A percentile compares a stretch with the other conserved stretches of the same genome.
phyloP scores from a whole-genome alignment of 2,329 filamentous ascomycete genomes.

The Diatrype stigma region DNA sequence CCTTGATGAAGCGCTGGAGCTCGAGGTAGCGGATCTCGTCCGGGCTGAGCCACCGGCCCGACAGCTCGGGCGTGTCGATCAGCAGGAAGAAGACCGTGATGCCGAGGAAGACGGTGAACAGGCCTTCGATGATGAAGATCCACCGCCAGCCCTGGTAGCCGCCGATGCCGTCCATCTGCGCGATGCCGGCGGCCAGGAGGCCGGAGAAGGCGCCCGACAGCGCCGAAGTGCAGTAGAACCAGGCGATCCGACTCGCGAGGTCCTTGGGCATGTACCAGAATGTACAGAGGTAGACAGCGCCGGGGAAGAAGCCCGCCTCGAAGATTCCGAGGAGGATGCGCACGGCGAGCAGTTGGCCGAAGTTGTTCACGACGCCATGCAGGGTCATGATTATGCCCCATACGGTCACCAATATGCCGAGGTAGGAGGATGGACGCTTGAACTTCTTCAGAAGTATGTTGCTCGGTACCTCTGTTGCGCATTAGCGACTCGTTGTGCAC shows the following conservation, averaged over 20 bases:
- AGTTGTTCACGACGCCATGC: slow-evolving; percentile 23
- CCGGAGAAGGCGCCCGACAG: slow-evolving; percentile 61
- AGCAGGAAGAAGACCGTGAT: slow-evolving; percentile 46
- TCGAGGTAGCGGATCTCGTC: neutral
- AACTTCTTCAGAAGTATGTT: slow-evolving; percentile 63
- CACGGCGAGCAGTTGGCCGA: slow-evolving; percentile 21
- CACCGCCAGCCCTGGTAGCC: slow-evolving; percentile 38
- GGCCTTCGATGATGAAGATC: slow-evolving; percentile 51
- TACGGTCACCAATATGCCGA: slow-evolving; percentile 62
- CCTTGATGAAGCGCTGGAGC: slow-evolving; percentile 10
- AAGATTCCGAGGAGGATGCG: slow-evolving; percentile 30
- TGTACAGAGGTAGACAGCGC: slow-evolving; percentile 23
- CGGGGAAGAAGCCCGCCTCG: slow-evolving; percentile 28
- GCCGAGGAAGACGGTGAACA: slow-evolving; percentile 55
- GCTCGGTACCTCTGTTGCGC: slow-evolving; percentile 56
- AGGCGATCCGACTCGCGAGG: slow-evolving; percentile 21
- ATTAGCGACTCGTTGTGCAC: too few relatives aligned
- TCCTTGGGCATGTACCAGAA: slow-evolving; percentile 28
- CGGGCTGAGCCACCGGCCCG: neutral
- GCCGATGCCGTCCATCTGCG: slow-evolving; percentile 50
- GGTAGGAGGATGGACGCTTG: slow-evolving; percentile 56
- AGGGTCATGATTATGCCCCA: slow-evolving; percentile 29
- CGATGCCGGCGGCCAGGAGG: slow-evolving; percentile 28
- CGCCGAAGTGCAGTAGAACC: slow-evolving; percentile 45
- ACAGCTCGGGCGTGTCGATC: slow-evolving; percentile 10